Evolutionary conservation across 441 rosid genomes (phyloP).

Genomic region (Euphorbia schlechtendalii): DNA sequence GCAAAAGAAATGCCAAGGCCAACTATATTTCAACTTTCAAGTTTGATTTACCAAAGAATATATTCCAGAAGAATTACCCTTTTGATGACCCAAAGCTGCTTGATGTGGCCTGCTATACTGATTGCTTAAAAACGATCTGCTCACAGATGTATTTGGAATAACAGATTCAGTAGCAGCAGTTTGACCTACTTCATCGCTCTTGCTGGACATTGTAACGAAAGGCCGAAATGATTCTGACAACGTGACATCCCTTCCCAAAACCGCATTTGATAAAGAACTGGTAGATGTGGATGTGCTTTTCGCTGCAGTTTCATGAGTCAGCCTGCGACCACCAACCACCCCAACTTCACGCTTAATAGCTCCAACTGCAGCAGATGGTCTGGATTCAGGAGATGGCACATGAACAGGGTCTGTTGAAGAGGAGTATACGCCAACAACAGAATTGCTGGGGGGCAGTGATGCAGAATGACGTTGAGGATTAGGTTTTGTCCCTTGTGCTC

Average conservation of each 20-base stretch:
- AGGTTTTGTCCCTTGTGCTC: slow-evolving; percentile 35
- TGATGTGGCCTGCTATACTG: slow-evolving; percentile 64
- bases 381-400: slow-evolving; percentile 89
- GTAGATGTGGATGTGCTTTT: slow-evolving; percentile 39
- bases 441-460: slow-evolving; percentile 45
- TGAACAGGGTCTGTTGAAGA: slow-evolving; percentile 93
- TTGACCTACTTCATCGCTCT: slow-evolving; percentile 45
- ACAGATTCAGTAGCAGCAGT: slow-evolving; percentile 38
- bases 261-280: slow-evolving; percentile 42
- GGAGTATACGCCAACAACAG: slow-evolving; percentile 72
- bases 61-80: slow-evolving; percentile 35
- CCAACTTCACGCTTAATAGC: slow-evolving; percentile 92
- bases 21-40: too few relatives aligned
- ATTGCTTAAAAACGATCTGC: slow-evolving; percentile 40
- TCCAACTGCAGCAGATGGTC: slow-evolving; percentile 70
- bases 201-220: slow-evolving; percentile 41
- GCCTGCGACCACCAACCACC: slow-evolving; percentile 68
- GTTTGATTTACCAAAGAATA: not conserved
- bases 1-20: too few relatives aligned
- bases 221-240: slow-evolving; percentile 50
- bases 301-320: slow-evolving; percentile 40
- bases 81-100: slow-evolving; percentile 56
- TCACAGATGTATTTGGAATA: slow-evolving; percentile 38
- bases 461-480: slow-evolving; percentile 33
- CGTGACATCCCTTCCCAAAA: slow-evolving; percentile 42